A percentile compares a stretch with the other conserved stretches of the same genome.
These are phyloP conservation scores for Cystobasidium tubakii DNA, from an alignment of 768 basidiomycete genomes.

Conservation along the genomic window DNA sequence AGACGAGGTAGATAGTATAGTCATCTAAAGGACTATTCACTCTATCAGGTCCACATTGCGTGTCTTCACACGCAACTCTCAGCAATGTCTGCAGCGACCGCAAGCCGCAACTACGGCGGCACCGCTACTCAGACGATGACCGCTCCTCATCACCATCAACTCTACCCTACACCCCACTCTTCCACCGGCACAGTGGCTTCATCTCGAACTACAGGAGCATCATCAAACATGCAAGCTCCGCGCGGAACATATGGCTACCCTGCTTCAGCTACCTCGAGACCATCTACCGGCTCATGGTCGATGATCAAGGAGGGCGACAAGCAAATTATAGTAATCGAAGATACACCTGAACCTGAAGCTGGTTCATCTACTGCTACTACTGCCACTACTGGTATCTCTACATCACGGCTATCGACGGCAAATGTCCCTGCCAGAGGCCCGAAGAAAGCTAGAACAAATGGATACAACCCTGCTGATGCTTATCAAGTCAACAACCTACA, in stretches of 20 bases:
- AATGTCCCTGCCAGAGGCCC: not conserved
- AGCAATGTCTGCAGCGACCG: conserved; percentile 23
- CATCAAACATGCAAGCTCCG: not conserved
- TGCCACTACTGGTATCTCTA: not conserved
- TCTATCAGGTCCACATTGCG: no score
- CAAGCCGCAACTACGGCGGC: conserved; percentile 10
- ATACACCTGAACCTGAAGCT: conserved; percentile 66
- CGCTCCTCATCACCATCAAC: conserved; percentile 5
- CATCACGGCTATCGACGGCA: conserved; percentile 1
- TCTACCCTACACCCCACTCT: not conserved
- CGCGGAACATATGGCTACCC: not conserved
- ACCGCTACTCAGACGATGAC: conserved; percentile 12
- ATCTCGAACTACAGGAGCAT: not conserved
- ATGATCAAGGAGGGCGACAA: conserved; percentile 24
- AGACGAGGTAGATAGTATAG: not conserved
- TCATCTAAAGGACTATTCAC: no score
- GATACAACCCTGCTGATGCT: conserved; percentile 14
- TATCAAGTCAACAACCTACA: conserved; percentile 10
- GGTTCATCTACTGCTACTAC: conserved; percentile 2
- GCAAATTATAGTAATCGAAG: conserved; percentile 83
- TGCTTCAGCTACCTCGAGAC: not conserved
- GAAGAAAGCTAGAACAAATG: conserved; percentile 1
- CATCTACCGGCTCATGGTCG: conserved; percentile 24
- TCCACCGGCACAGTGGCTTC: not conserved
- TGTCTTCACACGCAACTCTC: not conserved